Percentiles rank a stretch among this genome's conserved stretches.
Evolutionary conservation across 2,329 filamentous ascomycete species (phyloP).

Genomic region (Fonsecaea monophora): DNA sequence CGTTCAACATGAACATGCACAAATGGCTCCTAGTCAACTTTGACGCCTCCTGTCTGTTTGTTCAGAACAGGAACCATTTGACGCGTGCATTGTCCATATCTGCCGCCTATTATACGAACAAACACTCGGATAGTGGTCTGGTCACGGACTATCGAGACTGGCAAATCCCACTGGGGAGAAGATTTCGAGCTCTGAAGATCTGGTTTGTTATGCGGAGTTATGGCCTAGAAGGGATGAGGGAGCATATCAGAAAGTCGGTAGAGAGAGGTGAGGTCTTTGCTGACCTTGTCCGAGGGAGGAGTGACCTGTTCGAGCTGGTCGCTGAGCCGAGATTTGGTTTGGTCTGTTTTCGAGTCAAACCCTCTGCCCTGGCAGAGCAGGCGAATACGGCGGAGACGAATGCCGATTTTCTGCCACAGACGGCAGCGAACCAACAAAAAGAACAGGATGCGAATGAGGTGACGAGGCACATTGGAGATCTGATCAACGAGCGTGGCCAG

Average conservation of each 20-base stretch:
- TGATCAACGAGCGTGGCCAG: conserved; percentile 74
- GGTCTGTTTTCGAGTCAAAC: conserved; percentile 73
- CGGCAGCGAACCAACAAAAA: conserved; percentile 48
- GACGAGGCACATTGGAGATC: conserved; percentile 77
- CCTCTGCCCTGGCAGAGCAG: conserved; percentile 40
- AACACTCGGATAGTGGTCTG: conserved; percentile 77
- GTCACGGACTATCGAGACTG: conserved; percentile 97
- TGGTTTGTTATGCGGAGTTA: conserved; percentile 93
- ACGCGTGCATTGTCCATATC: conserved; percentile 79
- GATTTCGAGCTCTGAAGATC: conserved; percentile 88
- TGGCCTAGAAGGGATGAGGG: conserved; percentile 76
- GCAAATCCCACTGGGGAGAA: conserved; percentile 90
- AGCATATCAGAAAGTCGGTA: conserved; percentile 74
- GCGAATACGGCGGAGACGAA: conserved; percentile 39
- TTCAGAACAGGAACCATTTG: conserved; percentile 77
- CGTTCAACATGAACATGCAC: conserved; percentile 95
- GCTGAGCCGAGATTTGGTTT: conserved; percentile 78
- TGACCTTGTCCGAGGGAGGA: conserved; percentile 60
- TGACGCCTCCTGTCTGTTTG: conserved; percentile 80
- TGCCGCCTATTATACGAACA: conserved; percentile 81
- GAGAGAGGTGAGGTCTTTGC: conserved; percentile 74
- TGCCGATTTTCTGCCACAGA: conserved; percentile 41
- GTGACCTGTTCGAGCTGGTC: conserved; percentile 77
- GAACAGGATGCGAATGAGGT: conserved; percentile 67
- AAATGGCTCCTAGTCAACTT: conserved; percentile 98